These are phyloP conservation scores for Beta macrorhiza DNA, from an alignment of 179 eudicot genomes.

Conservation along the genomic window DNA sequence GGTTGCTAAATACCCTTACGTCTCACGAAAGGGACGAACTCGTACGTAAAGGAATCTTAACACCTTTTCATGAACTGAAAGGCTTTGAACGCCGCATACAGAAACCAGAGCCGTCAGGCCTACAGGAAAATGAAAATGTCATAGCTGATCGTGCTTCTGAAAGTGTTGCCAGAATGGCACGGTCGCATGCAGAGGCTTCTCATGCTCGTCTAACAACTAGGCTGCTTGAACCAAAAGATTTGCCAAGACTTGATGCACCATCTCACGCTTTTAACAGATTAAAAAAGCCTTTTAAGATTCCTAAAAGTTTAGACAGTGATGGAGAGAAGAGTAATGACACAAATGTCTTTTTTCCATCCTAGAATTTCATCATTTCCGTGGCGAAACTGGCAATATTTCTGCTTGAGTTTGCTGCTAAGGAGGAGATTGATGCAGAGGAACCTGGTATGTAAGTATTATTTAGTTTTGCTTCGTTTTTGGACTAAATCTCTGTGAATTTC, in stretches of 20 bases:
- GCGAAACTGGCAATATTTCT: constrained; percentile 35
- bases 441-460: constrained; percentile 50
- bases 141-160: constrained; percentile 51
- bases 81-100: constrained; percentile 90
- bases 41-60: constrained; percentile 83
- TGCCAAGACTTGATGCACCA: constrained; percentile 82
- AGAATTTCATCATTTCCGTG: constrained; percentile 28
- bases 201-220: constrained; percentile 86
- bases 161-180: constrained; percentile 64
- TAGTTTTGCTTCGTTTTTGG: background rate
- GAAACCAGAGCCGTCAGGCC: constrained; percentile 51
- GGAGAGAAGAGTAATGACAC: constrained; percentile 45
- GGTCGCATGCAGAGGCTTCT: constrained; percentile 66
- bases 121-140: background rate
- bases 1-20: constrained; percentile 31
- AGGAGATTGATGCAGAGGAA: constrained; percentile 38
- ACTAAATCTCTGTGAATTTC: background rate
- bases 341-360: constrained; percentile 8
- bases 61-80: constrained; percentile 93
- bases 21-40: constrained; percentile 92
- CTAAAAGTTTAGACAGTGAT: constrained; percentile 6
- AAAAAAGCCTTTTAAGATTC: constrained; percentile 48
- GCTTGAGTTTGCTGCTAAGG: constrained; percentile 36
- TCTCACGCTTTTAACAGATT: constrained; percentile 68
- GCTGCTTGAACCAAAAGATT: constrained; percentile 60